Conservation (phyloP, 2,329 filamentous ascomycete genomes). For the Cytospora mali region DNA sequence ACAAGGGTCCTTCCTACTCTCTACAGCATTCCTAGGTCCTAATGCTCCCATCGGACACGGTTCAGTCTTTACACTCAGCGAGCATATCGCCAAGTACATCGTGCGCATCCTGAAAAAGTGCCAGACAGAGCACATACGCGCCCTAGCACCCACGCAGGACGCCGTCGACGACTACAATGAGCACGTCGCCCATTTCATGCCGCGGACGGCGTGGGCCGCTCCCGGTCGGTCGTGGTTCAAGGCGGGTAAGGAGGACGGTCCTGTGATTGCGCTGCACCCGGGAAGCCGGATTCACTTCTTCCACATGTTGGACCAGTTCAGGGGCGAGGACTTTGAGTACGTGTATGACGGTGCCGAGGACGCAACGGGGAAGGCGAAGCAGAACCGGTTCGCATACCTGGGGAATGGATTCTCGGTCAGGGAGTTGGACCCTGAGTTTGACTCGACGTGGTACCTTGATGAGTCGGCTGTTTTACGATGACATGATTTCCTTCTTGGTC, state of each 20-base stretch:
- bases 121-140: constrained; percentile 53
- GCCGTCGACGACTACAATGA: constrained; percentile 55
- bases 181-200: constrained; percentile 54
- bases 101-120: constrained; percentile 51
- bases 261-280: constrained; percentile 53
- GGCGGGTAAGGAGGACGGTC: constrained; percentile 44
- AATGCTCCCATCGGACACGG: constrained; percentile 55
- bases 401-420: constrained; percentile 56
- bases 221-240: constrained; percentile 55
- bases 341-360: constrained; percentile 40
- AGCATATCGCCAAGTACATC: constrained; percentile 57
- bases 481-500: neutral
- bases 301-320: constrained; percentile 53
- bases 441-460: constrained; percentile 50
- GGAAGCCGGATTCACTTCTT: constrained; percentile 56
- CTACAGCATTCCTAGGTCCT: constrained; percentile 52
- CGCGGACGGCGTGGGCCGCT: constrained; percentile 53
- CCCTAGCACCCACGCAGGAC: constrained; percentile 47
- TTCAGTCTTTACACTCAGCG: constrained; percentile 52
- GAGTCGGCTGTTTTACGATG: constrained; percentile 25
- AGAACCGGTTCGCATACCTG: constrained; percentile 54
- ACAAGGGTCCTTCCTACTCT: neutral
- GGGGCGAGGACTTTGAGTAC: constrained; percentile 58
- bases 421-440: constrained; percentile 43
- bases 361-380: constrained; percentile 28